Base-by-base conservation (phyloP, 2,329 filamentous ascomycete species). In the Colletotrichum orbiculare region DNA sequence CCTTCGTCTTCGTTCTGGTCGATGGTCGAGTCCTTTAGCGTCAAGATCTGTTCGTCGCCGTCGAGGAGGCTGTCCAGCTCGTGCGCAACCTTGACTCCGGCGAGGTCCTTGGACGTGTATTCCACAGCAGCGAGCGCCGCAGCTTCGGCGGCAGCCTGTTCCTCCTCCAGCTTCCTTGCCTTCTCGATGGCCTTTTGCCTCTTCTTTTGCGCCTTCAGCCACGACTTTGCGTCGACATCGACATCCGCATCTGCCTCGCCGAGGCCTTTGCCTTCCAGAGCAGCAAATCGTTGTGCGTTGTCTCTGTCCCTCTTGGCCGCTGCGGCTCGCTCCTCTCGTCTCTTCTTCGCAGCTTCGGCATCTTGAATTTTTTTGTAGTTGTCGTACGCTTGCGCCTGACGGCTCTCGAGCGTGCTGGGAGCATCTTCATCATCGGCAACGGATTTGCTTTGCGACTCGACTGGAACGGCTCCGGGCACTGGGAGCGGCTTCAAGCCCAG, bases 1-100 rank as follows among this genome's bases (percentile, higher is more conserved):
- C 93, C 95, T 64, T 94, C 91, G 35, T 93, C 94, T 63, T 95
- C 92, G 38, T 92, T 90, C 64, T 92, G 88, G 53, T 94, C 87
- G 59, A 99, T 93, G 1, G 92, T 93, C 1, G 91, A 87, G 78
- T 99, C 96, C 74, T 97, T 97, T n/a, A 99, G 85, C 0, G 95
- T 97, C 57, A 99, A 82, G 38, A 99, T 89, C 74, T 98, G 94
- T 64, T 97, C 94, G 64, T 92, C 89, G 15, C 87, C 91, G 56
- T 93, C 93, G 33, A 92, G 89, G 68, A 99, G 95, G 25, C 92
- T 87, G 5, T 87, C 87, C 64, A 94, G 79, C 75, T 97, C 93
- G 75, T 99, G 96, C 5, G 90, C 94, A 56, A 99, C 95, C 75
- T 93, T 96, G 71, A 99, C 89, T 42, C 95, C 96, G 0, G 93